phyloP scores from a whole-genome alignment of 192 early-diverging fungal species.

The Linnemannia exigua region DNA sequence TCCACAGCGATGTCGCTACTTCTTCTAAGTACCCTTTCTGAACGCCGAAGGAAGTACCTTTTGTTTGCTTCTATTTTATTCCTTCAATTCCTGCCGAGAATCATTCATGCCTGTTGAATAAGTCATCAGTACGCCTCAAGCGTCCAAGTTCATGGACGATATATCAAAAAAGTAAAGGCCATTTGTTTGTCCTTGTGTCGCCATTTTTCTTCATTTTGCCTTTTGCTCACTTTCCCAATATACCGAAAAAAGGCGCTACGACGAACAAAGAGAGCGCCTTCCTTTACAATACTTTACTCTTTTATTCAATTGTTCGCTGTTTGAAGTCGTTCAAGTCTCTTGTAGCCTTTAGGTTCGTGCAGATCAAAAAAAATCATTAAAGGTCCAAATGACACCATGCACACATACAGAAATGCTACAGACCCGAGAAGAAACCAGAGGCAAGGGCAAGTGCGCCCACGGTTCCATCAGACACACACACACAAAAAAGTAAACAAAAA shows the following conservation, averaged over 20 bases:
- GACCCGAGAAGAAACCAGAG: too few relatives aligned
- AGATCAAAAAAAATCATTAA: slow-evolving; percentile 10
- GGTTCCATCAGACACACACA: background rate
- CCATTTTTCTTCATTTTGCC: background rate
- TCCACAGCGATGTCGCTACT: background rate
- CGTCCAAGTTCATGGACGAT: too few relatives aligned
- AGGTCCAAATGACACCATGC: slow-evolving; percentile 9
- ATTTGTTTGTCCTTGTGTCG: background rate
- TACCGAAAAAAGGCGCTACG: background rate
- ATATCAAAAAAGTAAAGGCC: too few relatives aligned
- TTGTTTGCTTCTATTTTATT: too few relatives aligned
- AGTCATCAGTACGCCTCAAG: too few relatives aligned
- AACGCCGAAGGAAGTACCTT: background rate
- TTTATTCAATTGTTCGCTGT: background rate
- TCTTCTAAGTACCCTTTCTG: background rate
- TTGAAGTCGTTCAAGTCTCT: background rate
- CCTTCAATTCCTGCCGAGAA: too few relatives aligned
- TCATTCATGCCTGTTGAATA: too few relatives aligned
- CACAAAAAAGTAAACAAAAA: background rate
- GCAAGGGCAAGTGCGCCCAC: too few relatives aligned
- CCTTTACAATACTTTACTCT: background rate
- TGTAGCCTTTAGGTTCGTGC: background rate
- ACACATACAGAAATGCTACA: too few relatives aligned
- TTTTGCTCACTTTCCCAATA: background rate
- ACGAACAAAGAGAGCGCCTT: background rate